Percentiles rank a stretch among this genome's conserved stretches.
Evolutionary conservation across 768 basidiomycete species (phyloP).

Genomic region (Rhodotorula sphaerocarpa): DNA sequence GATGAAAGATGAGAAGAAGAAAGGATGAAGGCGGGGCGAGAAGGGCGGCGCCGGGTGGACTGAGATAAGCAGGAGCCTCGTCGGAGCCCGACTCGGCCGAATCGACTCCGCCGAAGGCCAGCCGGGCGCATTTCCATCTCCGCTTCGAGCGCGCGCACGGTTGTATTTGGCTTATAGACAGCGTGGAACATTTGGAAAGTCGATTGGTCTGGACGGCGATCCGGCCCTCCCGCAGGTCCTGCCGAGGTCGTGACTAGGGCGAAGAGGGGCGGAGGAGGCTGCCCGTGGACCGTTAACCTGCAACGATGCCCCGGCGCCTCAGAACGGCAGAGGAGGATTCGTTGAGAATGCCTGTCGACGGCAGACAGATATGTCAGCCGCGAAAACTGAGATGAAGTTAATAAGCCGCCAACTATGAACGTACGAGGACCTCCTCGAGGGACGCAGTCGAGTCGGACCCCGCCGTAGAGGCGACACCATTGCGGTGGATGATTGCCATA

Average conservation of each 20-base stretch:
- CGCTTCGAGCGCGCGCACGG: neutral
- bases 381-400: too few species aligned
- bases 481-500: conserved; percentile 6
- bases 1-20: neutral
- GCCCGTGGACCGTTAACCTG: neutral
- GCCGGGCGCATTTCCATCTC: neutral
- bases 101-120: neutral
- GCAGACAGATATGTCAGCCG: accelerated
- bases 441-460: neutral
- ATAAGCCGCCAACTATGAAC: neutral
- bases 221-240: too few species aligned
- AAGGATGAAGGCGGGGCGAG: too few species aligned
- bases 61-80: too few species aligned
- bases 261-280: neutral
- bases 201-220: too few species aligned
- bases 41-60: too few species aligned
- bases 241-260: too few species aligned
- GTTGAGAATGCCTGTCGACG: conserved; percentile 7
- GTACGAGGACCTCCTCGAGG: conserved; percentile 19
- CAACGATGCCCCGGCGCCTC: neutral
- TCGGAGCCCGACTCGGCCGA: neutral
- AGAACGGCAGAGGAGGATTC: conserved; percentile 20
- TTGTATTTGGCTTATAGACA: too few species aligned
- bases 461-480: neutral
- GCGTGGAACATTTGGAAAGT: too few species aligned